Percentiles rank a stretch among this genome's conserved stretches.
Evolutionary conservation across 768 basidiomycete genomes (phyloP).

Genomic region (Suillus cothurnatus): DNA sequence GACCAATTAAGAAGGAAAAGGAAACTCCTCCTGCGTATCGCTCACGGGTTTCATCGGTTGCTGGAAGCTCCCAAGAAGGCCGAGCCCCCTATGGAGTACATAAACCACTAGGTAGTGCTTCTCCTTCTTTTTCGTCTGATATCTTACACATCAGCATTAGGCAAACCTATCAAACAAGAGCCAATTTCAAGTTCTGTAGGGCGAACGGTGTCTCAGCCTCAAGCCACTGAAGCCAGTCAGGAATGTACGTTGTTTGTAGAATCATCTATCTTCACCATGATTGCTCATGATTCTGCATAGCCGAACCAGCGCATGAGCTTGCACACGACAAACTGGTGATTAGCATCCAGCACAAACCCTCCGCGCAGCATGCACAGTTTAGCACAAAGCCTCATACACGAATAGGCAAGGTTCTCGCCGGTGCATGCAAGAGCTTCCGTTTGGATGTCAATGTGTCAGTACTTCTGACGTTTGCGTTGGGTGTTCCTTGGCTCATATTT

Average conservation of each 20-base stretch:
- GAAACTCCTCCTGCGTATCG: background rate
- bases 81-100: background rate
- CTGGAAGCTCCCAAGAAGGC: background rate
- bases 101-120: background rate
- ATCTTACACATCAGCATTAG: background rate
- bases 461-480: background rate
- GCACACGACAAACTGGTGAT: conserved; percentile 13
- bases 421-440: conserved; percentile 32
- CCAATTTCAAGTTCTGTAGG: background rate
- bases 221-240: background rate
- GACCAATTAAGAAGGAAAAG: background rate
- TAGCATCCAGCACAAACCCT: conserved; percentile 33
- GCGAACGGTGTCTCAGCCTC: background rate
- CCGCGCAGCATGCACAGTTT: conserved; percentile 35
- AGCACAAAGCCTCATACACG: conserved; percentile 32
- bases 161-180: background rate
- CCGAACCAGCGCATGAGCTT: background rate
- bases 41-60: background rate
- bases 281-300: background rate
- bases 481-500: background rate
- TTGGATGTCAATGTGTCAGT: conserved; percentile 26
- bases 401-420: conserved; percentile 29
- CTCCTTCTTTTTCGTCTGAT: background rate
- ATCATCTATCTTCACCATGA: background rate
- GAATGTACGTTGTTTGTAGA: background rate